Evolutionary conservation across 2,329 filamentous ascomycete species (phyloP).

Genomic region (Aureobasidium sp.): DNA sequence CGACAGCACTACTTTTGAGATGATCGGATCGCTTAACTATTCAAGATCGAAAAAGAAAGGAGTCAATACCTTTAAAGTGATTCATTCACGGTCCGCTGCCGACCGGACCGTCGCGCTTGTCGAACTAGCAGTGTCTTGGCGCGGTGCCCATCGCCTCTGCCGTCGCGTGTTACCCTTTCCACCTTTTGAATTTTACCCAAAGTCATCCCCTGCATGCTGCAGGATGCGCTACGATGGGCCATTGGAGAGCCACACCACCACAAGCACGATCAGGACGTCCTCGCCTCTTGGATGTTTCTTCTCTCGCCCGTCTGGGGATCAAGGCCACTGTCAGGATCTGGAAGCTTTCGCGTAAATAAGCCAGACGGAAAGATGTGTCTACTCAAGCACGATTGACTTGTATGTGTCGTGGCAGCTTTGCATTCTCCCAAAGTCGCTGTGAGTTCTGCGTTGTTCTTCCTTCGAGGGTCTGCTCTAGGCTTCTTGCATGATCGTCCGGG

Average conservation of each 20-base stretch:
- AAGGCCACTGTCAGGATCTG: neutral
- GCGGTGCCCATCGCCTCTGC: neutral
- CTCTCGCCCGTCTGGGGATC: neutral
- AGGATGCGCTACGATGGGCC: neutral
- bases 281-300: neutral
- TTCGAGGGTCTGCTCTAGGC: neutral
- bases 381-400: neutral
- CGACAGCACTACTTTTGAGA: neutral
- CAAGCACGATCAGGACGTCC: neutral
- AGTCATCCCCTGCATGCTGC: conserved; percentile 11
- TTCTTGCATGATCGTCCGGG: neutral
- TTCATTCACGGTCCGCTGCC: neutral
- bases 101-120: neutral
- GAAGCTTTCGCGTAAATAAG: conserved; percentile 6
- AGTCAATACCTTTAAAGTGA: neutral
- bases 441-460: neutral
- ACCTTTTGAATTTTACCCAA: neutral
- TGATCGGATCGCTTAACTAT: neutral
- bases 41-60: neutral
- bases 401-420: neutral
- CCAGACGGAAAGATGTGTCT: neutral
- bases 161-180: neutral
- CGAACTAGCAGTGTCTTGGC: neutral
- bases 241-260: neutral
- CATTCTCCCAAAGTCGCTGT: neutral